Evolutionary conservation across 352 stramenopile genomes (phyloP).

Genomic region (Phytophthora kernoviae): DNA sequence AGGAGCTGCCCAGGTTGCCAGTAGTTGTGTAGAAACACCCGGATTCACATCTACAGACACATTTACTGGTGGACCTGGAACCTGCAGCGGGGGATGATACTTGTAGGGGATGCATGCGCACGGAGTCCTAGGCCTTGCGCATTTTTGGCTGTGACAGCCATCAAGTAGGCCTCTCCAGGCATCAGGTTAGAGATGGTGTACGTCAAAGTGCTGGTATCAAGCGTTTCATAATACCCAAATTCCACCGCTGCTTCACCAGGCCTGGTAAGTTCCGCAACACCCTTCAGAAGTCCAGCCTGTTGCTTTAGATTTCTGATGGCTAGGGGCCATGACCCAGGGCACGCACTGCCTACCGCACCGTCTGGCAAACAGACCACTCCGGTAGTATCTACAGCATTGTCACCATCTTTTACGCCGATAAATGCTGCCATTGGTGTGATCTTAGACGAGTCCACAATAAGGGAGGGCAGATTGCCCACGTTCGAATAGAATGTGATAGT

Average conservation of each 20-base stretch:
- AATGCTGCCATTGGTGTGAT: conserved; percentile 54
- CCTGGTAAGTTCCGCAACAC: conserved; percentile 15
- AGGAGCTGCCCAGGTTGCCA: conserved; percentile 55
- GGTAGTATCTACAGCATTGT: conserved; percentile 63
- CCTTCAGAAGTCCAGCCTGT: conserved; percentile 11
- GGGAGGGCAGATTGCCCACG: conserved; percentile 56
- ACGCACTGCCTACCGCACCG: conserved; percentile 32
- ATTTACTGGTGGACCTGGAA: conserved; percentile 65
- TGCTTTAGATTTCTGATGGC: conserved; percentile 11
- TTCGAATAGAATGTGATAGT: conserved; percentile 80
- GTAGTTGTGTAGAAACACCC: conserved; percentile 78
- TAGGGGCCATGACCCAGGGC: conserved; percentile 50
- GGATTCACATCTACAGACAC: conserved; percentile 78
- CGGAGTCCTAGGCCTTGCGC: conserved; percentile 65
- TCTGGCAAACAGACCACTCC: conserved; percentile 53
- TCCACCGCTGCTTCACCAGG: conserved; percentile 63
- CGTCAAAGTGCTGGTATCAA: conserved; percentile 55
- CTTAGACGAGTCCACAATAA: conserved; percentile 69
- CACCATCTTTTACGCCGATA: conserved; percentile 70
- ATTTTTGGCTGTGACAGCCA: conserved; percentile 91
- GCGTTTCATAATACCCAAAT: conserved; percentile 77
- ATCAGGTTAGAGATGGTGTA: conserved; percentile 78
- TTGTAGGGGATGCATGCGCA: conserved; percentile 39
- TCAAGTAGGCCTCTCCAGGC: conserved; percentile 81
- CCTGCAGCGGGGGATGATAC: conserved; percentile 78